Evolutionary conservation across 2,329 filamentous ascomycete genomes (phyloP).

Genomic region (Microsporum ferrugineum): DNA sequence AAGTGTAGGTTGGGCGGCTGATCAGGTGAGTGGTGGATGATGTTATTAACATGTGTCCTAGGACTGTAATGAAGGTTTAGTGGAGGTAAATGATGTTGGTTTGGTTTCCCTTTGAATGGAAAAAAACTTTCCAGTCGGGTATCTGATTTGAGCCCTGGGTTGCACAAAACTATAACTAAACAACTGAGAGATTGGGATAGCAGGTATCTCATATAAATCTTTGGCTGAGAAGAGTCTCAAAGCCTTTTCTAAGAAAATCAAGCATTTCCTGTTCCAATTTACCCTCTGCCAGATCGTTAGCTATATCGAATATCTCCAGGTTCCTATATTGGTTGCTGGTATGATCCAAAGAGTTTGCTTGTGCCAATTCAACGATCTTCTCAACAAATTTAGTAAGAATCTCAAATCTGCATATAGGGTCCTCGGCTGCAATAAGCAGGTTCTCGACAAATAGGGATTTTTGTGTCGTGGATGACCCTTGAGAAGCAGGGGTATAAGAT

Average conservation of each 20-base stretch:
- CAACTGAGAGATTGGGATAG: too few species aligned
- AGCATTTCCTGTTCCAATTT: conserved; percentile 5
- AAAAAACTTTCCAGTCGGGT: too few species aligned
- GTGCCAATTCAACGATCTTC: conserved; percentile 6
- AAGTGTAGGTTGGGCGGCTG: neutral
- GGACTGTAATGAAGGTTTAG: too few species aligned
- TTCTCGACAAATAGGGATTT: conserved; percentile 9
- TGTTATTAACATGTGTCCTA: too few species aligned
- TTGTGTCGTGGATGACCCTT: conserved; percentile 4
- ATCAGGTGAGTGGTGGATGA: too few species aligned
- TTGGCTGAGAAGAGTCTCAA: conserved; percentile 2
- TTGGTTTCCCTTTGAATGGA: too few species aligned
- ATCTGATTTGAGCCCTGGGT: too few species aligned
- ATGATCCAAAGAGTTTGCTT: conserved; percentile 5
- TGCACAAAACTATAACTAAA: too few species aligned
- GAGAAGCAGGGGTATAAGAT: neutral
- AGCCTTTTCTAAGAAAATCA: conserved; percentile 5
- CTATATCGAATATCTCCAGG: conserved; percentile 6
- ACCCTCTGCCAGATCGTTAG: neutral
- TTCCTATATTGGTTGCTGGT: neutral
- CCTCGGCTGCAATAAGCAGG: conserved; percentile 7
- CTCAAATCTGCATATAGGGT: conserved; percentile 4
- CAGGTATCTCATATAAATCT: neutral
- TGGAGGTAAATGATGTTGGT: too few species aligned
- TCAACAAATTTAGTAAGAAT: conserved; percentile 8